Evolutionary conservation across 345 rosid species (phyloP), one percentile per base, ranked within the genome.

Genomic region (Eucalyptus leucophloia): DNA sequence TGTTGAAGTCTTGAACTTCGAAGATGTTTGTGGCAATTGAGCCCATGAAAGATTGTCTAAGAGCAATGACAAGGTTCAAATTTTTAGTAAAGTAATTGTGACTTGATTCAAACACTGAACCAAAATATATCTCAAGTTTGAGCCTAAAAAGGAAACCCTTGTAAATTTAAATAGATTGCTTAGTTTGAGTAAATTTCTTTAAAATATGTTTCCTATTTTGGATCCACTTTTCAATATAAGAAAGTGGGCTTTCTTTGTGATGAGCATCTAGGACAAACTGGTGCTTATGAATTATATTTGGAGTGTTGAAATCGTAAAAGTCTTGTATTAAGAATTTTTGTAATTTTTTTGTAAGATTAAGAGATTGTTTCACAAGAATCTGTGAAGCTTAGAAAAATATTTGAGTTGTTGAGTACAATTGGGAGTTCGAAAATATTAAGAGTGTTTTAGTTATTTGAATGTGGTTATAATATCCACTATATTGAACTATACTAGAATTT

Each of bases 11-110:
- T n/a, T 15, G 21, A 65, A 65, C 77, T 65, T 65, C 10, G 4
- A 16, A 4, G 11, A 65, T n/a, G 37, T 3, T n/a, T n/a, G 5
- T 65, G 21, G 40, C 9, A 0, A 65, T 15, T n/a, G 11, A n/a
- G 77, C 77, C 11, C 21, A 15, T 16, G 77, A n/a, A 34, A 15
- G 77, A 8, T 8, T n/a, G 1, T 65, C 3, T 2, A 6, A 65
- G 77, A 15, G 9, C 34, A 15, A 4, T 1, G 0, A n/a, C 5
- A 17, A 65, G 11, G 77, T 65, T 65, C 11, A 7, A 65, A n/a
- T 65, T 65, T 65, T 15, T 15, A 65, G 34, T 8, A 14, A n/a
- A 65, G 37, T 16, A n/a, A 65, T 65, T 65, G 37, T 65, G 18
- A n/a, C 37, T 65, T n/a, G 19, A n/a, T n/a, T n/a, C 19, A 65